phyloP scores from a whole-genome alignment of 805 yeast species.

The Metschnikowia kunwiensis region DNA sequence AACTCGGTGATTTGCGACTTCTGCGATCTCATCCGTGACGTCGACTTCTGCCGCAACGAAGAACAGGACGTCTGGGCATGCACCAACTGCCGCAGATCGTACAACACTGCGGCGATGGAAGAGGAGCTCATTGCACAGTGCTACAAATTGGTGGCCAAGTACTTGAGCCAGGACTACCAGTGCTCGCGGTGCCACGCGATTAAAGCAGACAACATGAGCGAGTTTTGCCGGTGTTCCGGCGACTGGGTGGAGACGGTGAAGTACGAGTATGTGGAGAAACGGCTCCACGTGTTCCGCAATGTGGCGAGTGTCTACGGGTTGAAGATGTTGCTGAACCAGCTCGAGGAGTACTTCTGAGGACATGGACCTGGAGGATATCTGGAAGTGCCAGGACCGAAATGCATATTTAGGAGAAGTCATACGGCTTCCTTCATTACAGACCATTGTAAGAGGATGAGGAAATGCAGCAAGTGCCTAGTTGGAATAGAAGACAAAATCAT shows the following conservation, averaged over 20 bases:
- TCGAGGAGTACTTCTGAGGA: slow-evolving; percentile 25
- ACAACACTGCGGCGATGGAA: slow-evolving; percentile 69
- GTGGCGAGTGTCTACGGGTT: slow-evolving; percentile 62
- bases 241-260: slow-evolving; percentile 62
- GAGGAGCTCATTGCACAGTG: slow-evolving; percentile 72
- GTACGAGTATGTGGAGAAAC: slow-evolving; percentile 42
- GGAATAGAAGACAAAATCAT: no score
- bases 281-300: slow-evolving; percentile 49
- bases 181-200: slow-evolving; percentile 75
- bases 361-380: not conserved
- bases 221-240: slow-evolving; percentile 87
- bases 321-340: slow-evolving; percentile 44
- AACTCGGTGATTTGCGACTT: slow-evolving; percentile 72
- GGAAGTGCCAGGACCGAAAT: no score
- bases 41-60: slow-evolving; percentile 78
- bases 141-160: slow-evolving; percentile 52
- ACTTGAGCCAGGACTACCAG: slow-evolving; percentile 72
- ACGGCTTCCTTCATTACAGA: no score
- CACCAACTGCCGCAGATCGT: slow-evolving; percentile 58
- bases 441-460: no score
- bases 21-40: slow-evolving; percentile 70
- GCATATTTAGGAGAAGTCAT: no score
- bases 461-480: no score
- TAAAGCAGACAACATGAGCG: slow-evolving; percentile 64
- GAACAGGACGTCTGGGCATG: slow-evolving; percentile 57